Base-by-base conservation (phyloP, 2,329 filamentous ascomycete species). In the Colletotrichum filicis region DNA sequence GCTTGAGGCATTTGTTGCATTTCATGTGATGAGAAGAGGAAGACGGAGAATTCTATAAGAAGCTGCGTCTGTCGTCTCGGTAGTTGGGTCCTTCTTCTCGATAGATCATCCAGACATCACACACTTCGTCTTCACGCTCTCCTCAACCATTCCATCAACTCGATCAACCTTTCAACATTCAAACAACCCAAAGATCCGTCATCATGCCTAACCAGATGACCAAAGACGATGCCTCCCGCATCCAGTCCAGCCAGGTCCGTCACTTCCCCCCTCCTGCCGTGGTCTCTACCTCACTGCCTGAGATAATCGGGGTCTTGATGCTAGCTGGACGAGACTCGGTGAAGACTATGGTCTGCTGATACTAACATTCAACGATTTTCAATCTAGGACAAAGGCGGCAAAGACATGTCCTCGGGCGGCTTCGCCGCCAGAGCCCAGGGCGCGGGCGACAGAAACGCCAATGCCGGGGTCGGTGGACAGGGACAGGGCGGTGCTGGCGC, bases 201-300 rank as follows among this genome's bases (percentile, higher is more conserved):
- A 65, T 35, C 3, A 70, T 70, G 66, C 53, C 66, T 1, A 22
- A 42, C 14, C 63, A 73, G 7, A 57, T 65, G 60, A 65, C 37
- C 3, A 49, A 70, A 24, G 42, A 24, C 3, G 60, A 65, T 12
- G 35, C 42, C 11, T 26, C 60, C 9, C 66, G 55, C 32, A 70
- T 70, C 16, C 59, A 65, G 46, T 9, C 30, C 14, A 2, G 24
- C 2, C 66, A 73, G 55, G 66, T 65, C 6, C 5, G 68, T 30
- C 12, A 42, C 37, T 16, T 1, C 2, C 22, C 11, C 32, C 32
- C 8, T 35, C 12, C 37, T 12, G 16, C 42, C 19, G 28, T 6
- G 16, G 8, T 16, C n/a, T 14, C 4, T 16, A 19, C 19, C 9
- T n/a, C 22, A 9, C 30, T 4, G 2, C n/a, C 22, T 24, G 14